Evolutionary conservation across 495 filamentous ascomycete species (phyloP), one percentile per base, ranked within the genome.

Genomic region (Xylaria longipes): DNA sequence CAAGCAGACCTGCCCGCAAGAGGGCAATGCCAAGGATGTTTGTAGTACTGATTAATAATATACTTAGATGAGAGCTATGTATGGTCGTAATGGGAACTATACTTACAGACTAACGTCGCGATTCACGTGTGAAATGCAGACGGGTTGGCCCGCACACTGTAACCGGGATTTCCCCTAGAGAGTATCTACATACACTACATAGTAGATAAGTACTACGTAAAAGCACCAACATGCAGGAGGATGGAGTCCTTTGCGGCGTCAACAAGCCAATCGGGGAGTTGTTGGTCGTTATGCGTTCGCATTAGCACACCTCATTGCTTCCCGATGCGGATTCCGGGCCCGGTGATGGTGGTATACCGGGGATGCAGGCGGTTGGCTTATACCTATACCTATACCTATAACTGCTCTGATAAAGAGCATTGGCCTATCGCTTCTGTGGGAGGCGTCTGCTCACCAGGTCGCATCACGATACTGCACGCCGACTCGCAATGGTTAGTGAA

Each of bases 291-390:
- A 17, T 15, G n/a, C 25, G 35, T 67, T 54, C 22, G 15, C 48
- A 35, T 35, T 39, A 41, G 48, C 33, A 67, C 9, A 25, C 35
- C 31, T 67, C 5, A 12, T 37, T 67, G 48, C 20, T 67, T 67
- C 65, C 48, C 35, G 48, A 54, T 67, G 56, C 14, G 48, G 65
- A 3, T 33, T 43, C 46, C 65, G 31, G 65, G 11, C 20, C 65
- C 48, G 65, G 46, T 5, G 65, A 43, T 56, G 65, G 65, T 67
- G 48, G 65, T 56, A 65, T 65, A 52, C 63, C 63, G 48, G 41
- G 11, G 7, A 20, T 58, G 29, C 39, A 41, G 37, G 22, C n/a
- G 3, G 39, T 1, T 17, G 3, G 20, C 37, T 20, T 45, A 45
- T 45, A 22, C 22, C 15, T 29, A 63, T 63, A 29, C 39, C 60